Conservation (phyloP, 495 filamentous ascomycete genomes). For the Rhizodiscina lignyota region DNA sequence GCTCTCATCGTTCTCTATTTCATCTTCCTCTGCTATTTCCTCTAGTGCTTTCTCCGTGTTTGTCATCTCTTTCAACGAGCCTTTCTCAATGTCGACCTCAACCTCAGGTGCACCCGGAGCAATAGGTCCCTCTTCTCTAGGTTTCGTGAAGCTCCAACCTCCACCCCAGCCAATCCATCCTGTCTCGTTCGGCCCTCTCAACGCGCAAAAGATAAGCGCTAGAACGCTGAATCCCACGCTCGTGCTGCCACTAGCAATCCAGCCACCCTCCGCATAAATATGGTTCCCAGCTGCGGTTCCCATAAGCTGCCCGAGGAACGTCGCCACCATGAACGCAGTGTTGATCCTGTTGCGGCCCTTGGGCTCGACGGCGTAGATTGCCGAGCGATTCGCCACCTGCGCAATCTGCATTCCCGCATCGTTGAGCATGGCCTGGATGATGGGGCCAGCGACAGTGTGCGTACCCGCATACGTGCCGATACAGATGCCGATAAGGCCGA, state of each 20-base stretch:
- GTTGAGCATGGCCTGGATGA: conserved; percentile 54
- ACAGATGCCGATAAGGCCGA: conserved; percentile 43
- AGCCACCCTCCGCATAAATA: conserved; percentile 52
- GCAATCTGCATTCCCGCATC: conserved; percentile 61
- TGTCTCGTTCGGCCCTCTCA: conserved; percentile 49
- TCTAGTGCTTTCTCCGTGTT: too few relatives aligned
- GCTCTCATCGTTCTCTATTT: background rate
- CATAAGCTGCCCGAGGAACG: conserved; percentile 59
- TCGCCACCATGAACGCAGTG: conserved; percentile 65
- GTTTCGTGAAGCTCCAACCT: conserved; percentile 36
- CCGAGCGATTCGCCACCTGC: conserved; percentile 57
- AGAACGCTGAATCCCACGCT: conserved; percentile 49
- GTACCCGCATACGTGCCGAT: conserved; percentile 54
- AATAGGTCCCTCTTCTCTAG: background rate
- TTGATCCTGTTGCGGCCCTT: conserved; percentile 63
- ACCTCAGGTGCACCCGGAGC: background rate
- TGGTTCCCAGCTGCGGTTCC: conserved; percentile 59
- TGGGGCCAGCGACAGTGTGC: conserved; percentile 52
- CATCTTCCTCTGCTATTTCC: background rate
- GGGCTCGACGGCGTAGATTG: conserved; percentile 56
- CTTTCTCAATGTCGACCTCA: background rate
- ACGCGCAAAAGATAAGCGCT: conserved; percentile 38
- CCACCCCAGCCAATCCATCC: conserved; percentile 65
- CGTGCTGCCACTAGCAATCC: conserved; percentile 49
- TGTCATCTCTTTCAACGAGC: too few relatives aligned